phyloP scores from a whole-genome alignment of 441 rosid genomes.

The Mallotus repandus region DNA sequence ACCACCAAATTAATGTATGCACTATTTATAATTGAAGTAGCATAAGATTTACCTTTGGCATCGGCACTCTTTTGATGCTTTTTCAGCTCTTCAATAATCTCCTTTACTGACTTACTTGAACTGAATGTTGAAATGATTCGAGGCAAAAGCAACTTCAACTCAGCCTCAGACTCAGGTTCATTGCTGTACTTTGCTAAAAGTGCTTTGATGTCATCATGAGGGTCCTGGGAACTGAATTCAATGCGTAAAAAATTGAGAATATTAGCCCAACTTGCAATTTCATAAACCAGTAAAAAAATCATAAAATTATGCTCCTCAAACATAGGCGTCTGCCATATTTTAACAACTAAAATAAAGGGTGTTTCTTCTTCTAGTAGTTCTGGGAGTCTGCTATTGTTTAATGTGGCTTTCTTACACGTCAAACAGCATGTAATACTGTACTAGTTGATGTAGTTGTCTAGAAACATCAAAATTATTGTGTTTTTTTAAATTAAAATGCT shows the following conservation, averaged over 20 bases:
- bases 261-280: background rate
- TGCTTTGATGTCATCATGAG: constrained; percentile 54
- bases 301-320: background rate
- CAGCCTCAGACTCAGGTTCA: constrained; percentile 67
- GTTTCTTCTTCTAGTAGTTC: background rate
- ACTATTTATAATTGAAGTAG: background rate
- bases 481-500: constrained; percentile 6
- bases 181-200: constrained; percentile 57
- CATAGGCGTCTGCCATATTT: background rate
- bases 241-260: background rate
- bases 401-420: background rate
- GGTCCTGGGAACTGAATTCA: constrained; percentile 64
- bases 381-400: background rate
- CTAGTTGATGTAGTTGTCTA: background rate
- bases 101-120: constrained; percentile 58
- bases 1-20: background rate
- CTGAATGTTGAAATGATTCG: constrained; percentile 64
- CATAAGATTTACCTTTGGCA: constrained; percentile 48
- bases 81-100: constrained; percentile 69
- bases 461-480: background rate
- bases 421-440: background rate
- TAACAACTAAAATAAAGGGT: background rate
- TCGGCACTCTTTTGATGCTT: constrained; percentile 59
- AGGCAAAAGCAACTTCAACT: constrained; percentile 68
- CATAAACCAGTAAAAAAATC: constrained; percentile 2